Evolutionary conservation across 1,284 basidiomycete species (phyloP).

Genomic region (Naganishia sp.): DNA sequence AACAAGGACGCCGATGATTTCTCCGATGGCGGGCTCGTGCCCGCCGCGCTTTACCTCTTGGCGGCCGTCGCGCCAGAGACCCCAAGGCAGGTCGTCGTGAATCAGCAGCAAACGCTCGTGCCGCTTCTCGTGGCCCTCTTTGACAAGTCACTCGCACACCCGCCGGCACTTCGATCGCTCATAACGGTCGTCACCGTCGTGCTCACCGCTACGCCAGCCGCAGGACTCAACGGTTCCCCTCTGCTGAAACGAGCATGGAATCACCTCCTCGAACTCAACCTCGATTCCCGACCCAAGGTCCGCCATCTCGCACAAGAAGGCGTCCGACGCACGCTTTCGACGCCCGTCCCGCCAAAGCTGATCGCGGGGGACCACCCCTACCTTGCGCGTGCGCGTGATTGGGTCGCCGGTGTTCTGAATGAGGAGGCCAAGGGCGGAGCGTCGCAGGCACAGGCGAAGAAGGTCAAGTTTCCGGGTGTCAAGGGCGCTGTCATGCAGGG

Average conservation of each 20-base stretch:
- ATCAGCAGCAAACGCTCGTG: constrained; percentile 51
- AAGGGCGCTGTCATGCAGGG: constrained; percentile 29
- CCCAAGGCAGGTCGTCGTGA: constrained; percentile 54
- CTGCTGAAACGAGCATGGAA: constrained; percentile 66
- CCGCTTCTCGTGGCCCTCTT: constrained; percentile 78
- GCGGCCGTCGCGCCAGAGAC: constrained; percentile 74
- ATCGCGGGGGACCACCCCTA: constrained; percentile 72
- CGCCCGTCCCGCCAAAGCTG: constrained; percentile 71
- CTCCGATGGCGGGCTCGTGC: constrained; percentile 74
- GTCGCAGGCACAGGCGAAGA: constrained; percentile 62
- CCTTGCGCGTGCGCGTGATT: constrained; percentile 71
- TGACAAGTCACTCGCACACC: constrained; percentile 50
- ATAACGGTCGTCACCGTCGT: constrained; percentile 65
- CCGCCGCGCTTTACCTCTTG: constrained; percentile 86
- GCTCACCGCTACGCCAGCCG: constrained; percentile 70
- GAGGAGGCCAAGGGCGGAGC: constrained; percentile 64
- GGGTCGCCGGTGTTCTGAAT: constrained; percentile 68
- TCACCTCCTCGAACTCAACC: constrained; percentile 75
- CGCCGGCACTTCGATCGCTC: constrained; percentile 51
- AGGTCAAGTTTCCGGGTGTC: constrained; percentile 56
- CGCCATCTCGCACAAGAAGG: constrained; percentile 86
- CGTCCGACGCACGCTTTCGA: constrained; percentile 70
- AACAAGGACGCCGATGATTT: constrained; percentile 29
- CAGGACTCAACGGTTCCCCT: constrained; percentile 70
- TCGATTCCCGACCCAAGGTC: constrained; percentile 91